Evolutionary conservation across 208 protist species (phyloP).

Genomic region (Leishmania braziliensis): DNA sequence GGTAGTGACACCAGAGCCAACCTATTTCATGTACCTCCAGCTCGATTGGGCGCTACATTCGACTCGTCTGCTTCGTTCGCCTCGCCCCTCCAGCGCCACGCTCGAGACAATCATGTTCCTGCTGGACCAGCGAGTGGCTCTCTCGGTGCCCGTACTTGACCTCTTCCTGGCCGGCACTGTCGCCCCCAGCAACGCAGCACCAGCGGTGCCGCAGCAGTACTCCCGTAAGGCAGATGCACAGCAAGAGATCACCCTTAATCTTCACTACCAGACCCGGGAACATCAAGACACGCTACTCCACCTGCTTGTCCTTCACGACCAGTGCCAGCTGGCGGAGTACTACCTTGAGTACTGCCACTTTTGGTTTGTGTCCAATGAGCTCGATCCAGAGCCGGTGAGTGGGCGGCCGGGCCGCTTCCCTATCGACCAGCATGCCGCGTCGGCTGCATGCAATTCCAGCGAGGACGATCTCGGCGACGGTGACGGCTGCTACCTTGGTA

Average conservation of each 20-base stretch:
- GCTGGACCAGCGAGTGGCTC: conserved; percentile 60
- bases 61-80: conserved; percentile 61
- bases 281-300: conserved; percentile 75
- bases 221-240: background rate
- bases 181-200: conserved; percentile 10
- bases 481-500: background rate
- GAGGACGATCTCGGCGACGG: background rate
- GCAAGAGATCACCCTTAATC: conserved; percentile 13
- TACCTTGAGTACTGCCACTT: conserved; percentile 67
- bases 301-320: conserved; percentile 79
- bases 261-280: conserved; percentile 47
- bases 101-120: conserved; percentile 69
- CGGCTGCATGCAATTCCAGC: background rate
- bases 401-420: conserved; percentile 37
- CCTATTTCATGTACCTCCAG: conserved; percentile 64
- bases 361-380: conserved; percentile 43
- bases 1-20: conserved; percentile 7
- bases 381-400: conserved; percentile 34
- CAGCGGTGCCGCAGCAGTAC: background rate
- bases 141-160: conserved; percentile 70
- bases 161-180: conserved; percentile 62
- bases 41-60: conserved; percentile 82
- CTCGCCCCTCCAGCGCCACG: conserved; percentile 58
- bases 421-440: conserved; percentile 7
- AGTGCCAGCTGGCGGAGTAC: conserved; percentile 76